phyloP scores from a whole-genome alignment of 768 basidiomycete genomes.

The Phanerochaete sordida region DNA sequence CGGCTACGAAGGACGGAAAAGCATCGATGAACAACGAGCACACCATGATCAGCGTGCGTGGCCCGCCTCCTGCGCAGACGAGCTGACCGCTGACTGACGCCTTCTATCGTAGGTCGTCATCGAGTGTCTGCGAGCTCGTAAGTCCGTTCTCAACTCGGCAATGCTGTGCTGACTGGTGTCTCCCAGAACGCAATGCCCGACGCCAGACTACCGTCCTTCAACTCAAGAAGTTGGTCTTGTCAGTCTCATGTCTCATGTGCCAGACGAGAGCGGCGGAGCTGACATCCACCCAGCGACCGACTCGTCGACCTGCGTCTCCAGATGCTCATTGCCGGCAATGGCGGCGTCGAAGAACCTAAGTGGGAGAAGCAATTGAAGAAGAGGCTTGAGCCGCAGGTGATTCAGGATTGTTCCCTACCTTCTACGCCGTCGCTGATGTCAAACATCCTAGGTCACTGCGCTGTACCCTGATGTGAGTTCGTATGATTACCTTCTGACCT shows the following conservation, averaged over 20 bases:
- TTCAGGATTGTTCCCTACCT: too few relatives aligned
- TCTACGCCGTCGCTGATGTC: too few relatives aligned
- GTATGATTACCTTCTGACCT: too few relatives aligned
- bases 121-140: neutral
- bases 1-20: neutral
- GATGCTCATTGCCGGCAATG: neutral
- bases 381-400: neutral
- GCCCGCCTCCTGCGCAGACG: too few relatives aligned
- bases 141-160: neutral
- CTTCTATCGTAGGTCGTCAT: neutral
- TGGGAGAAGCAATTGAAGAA: neutral
- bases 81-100: too few relatives aligned
- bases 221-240: neutral
- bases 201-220: neutral
- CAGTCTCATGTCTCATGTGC: neutral
- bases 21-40: neutral
- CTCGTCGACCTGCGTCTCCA: neutral
- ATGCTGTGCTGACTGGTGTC: neutral
- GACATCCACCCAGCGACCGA: neutral
- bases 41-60: neutral
- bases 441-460: too few relatives aligned
- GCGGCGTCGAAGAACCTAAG: neutral
- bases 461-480: too few relatives aligned
- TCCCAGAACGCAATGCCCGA: neutral
- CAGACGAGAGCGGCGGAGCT: neutral